These are phyloP conservation scores for Phaeolepiota aurea DNA, from an alignment of 768 basidiomycete species.

Conservation along the genomic window DNA sequence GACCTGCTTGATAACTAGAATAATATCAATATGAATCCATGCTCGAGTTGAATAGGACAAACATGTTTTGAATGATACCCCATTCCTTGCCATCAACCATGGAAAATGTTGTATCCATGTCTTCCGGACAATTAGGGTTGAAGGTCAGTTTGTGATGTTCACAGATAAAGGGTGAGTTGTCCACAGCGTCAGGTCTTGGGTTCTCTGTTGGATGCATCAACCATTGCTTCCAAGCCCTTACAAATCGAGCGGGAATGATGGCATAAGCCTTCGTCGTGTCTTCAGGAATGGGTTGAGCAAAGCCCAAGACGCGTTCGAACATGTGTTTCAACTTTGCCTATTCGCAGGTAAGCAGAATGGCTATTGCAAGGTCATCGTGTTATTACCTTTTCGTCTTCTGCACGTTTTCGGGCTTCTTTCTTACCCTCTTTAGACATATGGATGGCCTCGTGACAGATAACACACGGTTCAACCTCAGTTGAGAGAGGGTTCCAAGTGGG, in stretches of 20 bases:
- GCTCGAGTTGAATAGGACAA: constrained; percentile 19
- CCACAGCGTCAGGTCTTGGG: constrained; percentile 50
- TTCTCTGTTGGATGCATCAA: constrained; percentile 43
- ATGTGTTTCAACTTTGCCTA: constrained; percentile 60
- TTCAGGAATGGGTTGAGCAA: constrained; percentile 35
- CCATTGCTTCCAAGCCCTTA: constrained; percentile 68
- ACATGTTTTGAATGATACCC: constrained; percentile 53
- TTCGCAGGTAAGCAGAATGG: no score
- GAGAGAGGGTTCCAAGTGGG: constrained; percentile 56
- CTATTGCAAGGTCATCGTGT: no score
- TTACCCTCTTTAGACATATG: constrained; percentile 54
- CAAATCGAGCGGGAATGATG: constrained; percentile 52
- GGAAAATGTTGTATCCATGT: constrained; percentile 47
- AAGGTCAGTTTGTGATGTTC: constrained; percentile 53
- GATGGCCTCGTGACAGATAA: constrained; percentile 50
- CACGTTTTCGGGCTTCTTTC: constrained; percentile 51
- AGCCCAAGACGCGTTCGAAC: constrained; percentile 41
- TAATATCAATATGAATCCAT: no score
- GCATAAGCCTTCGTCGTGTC: constrained; percentile 33
- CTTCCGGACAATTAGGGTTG: constrained; percentile 55
- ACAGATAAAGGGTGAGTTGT: constrained; percentile 61
- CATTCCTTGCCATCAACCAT: constrained; percentile 60
- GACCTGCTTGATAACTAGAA: no score
- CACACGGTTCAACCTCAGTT: constrained; percentile 44
- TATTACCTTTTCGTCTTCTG: constrained; percentile 75